These are phyloP conservation scores for Yamadazyma conglobata DNA, from an alignment of 1,139 yeast genomes.

Conservation along the genomic window DNA sequence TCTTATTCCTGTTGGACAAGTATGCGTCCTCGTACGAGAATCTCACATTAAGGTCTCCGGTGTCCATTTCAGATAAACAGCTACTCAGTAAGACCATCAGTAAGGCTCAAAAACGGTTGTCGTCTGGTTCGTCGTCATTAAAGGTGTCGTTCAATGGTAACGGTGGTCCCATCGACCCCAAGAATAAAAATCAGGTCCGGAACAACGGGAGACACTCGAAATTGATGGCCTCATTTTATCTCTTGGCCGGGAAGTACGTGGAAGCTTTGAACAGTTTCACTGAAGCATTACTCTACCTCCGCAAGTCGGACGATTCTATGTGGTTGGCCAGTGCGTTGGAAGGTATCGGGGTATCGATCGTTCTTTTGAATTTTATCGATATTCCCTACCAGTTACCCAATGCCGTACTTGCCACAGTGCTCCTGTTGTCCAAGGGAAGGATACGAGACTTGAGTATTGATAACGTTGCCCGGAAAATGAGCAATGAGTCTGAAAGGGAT, in stretches of 20 bases:
- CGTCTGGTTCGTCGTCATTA: slow-evolving; percentile 38
- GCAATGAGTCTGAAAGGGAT: slow-evolving; percentile 24
- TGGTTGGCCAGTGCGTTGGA: slow-evolving; percentile 91
- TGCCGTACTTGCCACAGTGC: slow-evolving; percentile 20
- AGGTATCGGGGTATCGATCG: slow-evolving; percentile 65
- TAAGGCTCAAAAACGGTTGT: slow-evolving; percentile 45
- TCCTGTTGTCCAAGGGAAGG: slow-evolving; percentile 27
- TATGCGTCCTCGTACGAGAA: slow-evolving; percentile 70
- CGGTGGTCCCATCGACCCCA: slow-evolving; percentile 7
- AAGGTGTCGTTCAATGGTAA: slow-evolving; percentile 27
- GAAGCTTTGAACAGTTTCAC: slow-evolving; percentile 71
- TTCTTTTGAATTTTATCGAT: slow-evolving; percentile 58
- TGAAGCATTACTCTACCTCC: slow-evolving; percentile 63
- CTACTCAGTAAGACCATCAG: slow-evolving; percentile 49
- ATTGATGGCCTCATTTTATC: slow-evolving; percentile 68
- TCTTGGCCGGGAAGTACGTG: slow-evolving; percentile 73
- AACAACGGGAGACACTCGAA: slow-evolving; percentile 70
- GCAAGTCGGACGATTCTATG: slow-evolving; percentile 65
- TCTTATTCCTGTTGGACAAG: slow-evolving; percentile 60
- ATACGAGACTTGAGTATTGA: slow-evolving; percentile 17
- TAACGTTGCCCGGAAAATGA: slow-evolving; percentile 17
- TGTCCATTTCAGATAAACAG: slow-evolving; percentile 53
- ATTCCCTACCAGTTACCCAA: slow-evolving; percentile 60
- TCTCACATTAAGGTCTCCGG: slow-evolving; percentile 73
- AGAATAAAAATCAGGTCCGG: slow-evolving; percentile 27